Evolutionary conservation across 805 yeast species (phyloP).

Genomic region (Citeromyces matritensis): DNA sequence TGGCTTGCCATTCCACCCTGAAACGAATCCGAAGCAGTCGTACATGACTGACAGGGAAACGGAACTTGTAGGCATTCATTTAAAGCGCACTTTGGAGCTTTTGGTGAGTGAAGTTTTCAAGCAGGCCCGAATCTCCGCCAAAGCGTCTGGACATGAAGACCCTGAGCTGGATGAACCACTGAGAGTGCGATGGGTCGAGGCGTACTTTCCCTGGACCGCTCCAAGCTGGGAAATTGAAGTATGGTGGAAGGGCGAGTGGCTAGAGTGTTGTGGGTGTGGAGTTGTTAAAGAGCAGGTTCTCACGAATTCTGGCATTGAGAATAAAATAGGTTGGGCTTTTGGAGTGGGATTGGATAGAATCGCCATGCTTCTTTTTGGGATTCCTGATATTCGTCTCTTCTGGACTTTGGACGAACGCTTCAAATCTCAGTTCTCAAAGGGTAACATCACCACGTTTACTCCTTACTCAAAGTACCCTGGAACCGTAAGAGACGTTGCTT

Average conservation of each 20-base stretch:
- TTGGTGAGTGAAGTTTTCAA: constrained; percentile 74
- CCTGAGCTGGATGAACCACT: constrained; percentile 60
- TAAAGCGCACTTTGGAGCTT: constrained; percentile 76
- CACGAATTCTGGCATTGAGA: constrained; percentile 51
- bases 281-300: constrained; percentile 70
- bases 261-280: constrained; percentile 95
- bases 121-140: constrained; percentile 49
- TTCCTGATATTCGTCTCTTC: constrained; percentile 87
- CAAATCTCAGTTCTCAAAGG: constrained; percentile 50
- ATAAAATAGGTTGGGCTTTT: constrained; percentile 90
- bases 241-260: constrained; percentile 98
- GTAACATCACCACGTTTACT: constrained; percentile 54
- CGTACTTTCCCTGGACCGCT: constrained; percentile 95
- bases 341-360: constrained; percentile 91
- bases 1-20: constrained; percentile 31
- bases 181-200: constrained; percentile 87
- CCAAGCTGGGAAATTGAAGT: constrained; percentile 98
- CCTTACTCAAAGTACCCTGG: constrained; percentile 91
- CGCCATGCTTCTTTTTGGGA: constrained; percentile 90
- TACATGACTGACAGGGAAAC: constrained; percentile 61
- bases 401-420: constrained; percentile 84
- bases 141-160: constrained; percentile 41
- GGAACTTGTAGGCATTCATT: constrained; percentile 54
- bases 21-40: constrained; percentile 65
- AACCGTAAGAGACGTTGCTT: constrained; percentile 74